These are phyloP conservation scores for Candida pseudoviswanathii DNA, from an alignment of 1,139 yeast genomes.

Conservation along the genomic window DNA sequence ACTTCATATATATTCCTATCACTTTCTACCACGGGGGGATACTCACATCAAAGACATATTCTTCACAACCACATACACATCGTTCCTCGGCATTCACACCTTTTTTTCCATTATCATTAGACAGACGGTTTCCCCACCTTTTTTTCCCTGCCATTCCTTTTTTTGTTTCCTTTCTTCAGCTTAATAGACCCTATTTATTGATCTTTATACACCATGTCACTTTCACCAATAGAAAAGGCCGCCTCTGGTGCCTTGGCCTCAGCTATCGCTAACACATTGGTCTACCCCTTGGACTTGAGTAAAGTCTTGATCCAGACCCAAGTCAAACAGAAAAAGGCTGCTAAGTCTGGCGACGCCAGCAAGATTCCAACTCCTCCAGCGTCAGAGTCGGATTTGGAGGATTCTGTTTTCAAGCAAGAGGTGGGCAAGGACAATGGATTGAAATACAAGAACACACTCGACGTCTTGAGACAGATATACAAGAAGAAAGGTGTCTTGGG, in stretches of 20 bases:
- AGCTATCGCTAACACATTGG: constrained; percentile 75
- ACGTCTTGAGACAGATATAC: constrained; percentile 63
- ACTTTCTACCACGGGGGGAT: not conserved
- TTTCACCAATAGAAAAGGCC: constrained; percentile 69
- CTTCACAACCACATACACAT: not conserved
- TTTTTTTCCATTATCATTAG: not conserved
- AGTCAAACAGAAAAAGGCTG: constrained; percentile 29
- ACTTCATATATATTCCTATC: not conserved
- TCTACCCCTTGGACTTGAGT: constrained; percentile 73
- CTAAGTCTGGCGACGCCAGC: constrained; percentile 7
- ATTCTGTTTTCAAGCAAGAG: constrained; percentile 28
- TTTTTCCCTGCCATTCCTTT: not conserved
- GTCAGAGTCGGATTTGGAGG: constrained; percentile 24
- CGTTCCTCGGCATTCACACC: not conserved
- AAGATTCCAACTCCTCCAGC: constrained; percentile 18
- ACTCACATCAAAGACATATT: not conserved
- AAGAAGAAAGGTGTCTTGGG: constrained; percentile 66
- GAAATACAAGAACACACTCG: constrained; percentile 60
- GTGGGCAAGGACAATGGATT: constrained; percentile 25
- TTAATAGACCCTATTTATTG: not conserved
- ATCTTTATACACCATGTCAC: constrained; percentile 25
- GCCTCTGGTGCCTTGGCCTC: constrained; percentile 87
- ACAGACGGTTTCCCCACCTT: not conserved
- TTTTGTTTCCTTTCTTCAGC: not conserved
- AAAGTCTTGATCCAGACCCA: constrained; percentile 78